Evolutionary conservation across 108 stramenopile genomes (phyloP).

Genomic region (Pseudonitzschia delicatissima): DNA sequence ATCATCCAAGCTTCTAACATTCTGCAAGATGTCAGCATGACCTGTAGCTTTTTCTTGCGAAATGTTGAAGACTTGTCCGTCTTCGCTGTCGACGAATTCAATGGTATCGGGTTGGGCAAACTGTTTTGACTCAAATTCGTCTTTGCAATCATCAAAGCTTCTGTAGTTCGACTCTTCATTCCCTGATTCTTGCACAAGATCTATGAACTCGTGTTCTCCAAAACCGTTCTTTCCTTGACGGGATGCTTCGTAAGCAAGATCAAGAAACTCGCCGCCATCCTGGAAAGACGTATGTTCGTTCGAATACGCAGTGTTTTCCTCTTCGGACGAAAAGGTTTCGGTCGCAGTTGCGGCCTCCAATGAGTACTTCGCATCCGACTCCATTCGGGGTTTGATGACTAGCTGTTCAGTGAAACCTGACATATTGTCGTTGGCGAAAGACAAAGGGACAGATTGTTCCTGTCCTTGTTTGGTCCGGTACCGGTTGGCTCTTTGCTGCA

Average conservation of each 20-base stretch:
- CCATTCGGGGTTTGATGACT: not conserved
- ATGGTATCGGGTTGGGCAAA: constrained; percentile 4
- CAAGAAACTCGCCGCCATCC: not conserved
- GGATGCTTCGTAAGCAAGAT: not conserved
- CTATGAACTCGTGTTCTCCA: not conserved
- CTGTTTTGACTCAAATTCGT: not conserved
- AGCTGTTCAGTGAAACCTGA: not conserved
- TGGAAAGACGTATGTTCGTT: not conserved
- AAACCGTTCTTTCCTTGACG: not conserved
- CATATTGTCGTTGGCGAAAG: not conserved
- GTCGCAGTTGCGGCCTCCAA: constrained; percentile 20
- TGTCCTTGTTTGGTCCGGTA: not conserved
- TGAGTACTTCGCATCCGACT: constrained; percentile 1
- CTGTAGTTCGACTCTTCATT: not conserved
- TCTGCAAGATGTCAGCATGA: not conserved
- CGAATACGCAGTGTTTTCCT: constrained; percentile 3
- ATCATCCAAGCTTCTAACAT: constrained; percentile 11
- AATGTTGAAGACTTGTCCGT: constrained; percentile 4
- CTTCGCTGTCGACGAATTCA: constrained; percentile 15
- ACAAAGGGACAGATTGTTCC: not conserved
- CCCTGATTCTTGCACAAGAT: not conserved
- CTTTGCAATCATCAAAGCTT: not conserved
- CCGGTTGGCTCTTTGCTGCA: constrained; percentile 7
- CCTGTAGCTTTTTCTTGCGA: not conserved
- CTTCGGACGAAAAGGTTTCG: constrained; percentile 26